Percentiles rank a stretch among this genome's conserved stretches.
phyloP scores from a whole-genome alignment of 2,329 filamentous ascomycete species.

The Davidsoniella eucalypti region DNA sequence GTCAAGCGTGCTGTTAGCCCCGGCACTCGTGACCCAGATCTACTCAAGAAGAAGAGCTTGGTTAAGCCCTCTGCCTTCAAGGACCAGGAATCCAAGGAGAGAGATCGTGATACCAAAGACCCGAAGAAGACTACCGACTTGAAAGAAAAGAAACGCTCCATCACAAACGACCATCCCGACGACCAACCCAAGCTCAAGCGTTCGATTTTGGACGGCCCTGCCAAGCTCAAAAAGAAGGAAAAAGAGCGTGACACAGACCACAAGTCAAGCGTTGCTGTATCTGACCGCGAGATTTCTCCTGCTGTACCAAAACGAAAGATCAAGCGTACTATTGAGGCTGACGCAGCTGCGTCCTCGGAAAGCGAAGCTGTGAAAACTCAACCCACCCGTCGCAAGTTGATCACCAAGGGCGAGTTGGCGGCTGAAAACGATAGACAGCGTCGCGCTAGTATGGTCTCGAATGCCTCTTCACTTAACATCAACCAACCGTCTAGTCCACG shows the following conservation, averaged over 20 bases:
- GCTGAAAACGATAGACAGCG: conserved; percentile 32
- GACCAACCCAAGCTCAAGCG: conserved; percentile 33
- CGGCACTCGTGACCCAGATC: conserved; percentile 4
- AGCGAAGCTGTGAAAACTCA: conserved; percentile 42
- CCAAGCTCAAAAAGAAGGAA: conserved; percentile 39
- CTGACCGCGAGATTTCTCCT: conserved; percentile 38
- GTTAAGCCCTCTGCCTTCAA: conserved; percentile 21
- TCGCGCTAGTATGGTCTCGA: conserved; percentile 41
- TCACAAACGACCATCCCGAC: conserved; percentile 28
- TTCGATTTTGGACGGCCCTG: conserved; percentile 17
- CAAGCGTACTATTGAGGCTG: conserved; percentile 35
- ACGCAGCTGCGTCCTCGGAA: conserved; percentile 37
- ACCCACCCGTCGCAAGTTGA: conserved; percentile 45
- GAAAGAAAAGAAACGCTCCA: conserved; percentile 31
- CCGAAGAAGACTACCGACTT: conserved; percentile 25
- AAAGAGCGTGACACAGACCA: conserved; percentile 27
- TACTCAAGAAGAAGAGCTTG: conserved; percentile 25
- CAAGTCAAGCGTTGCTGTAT: conserved; percentile 14
- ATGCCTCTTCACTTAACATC: conserved; percentile 27
- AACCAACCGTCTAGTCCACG: conserved; percentile 37
- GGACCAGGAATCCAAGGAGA: conserved; percentile 31
- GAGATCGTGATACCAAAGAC: conserved; percentile 14
- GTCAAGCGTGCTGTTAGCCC: conserved; percentile 7
- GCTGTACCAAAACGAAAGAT: conserved; percentile 32
- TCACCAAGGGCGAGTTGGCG: conserved; percentile 46